Percentiles rank a stretch among this genome's conserved stretches.
These are phyloP conservation scores for Beauveria medogensis DNA, from an alignment of 2,329 filamentous ascomycete genomes.

Conservation along the genomic window DNA sequence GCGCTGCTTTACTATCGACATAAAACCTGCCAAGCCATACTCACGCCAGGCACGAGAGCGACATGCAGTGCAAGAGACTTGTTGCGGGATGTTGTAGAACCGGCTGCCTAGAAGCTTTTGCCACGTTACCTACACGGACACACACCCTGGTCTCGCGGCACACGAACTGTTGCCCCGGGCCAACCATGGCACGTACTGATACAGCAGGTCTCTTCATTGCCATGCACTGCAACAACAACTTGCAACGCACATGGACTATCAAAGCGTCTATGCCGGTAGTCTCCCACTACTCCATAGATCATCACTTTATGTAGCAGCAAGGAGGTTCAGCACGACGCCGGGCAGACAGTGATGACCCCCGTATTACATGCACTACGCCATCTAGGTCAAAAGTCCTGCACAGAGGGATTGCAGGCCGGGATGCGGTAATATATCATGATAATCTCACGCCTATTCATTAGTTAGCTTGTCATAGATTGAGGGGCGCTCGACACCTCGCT, in stretches of 20 bases:
- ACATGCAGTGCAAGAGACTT: background rate
- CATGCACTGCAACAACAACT: background rate
- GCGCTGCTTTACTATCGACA: background rate
- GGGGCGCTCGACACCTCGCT: background rate
- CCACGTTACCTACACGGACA: conserved; percentile 8
- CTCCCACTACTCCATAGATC: background rate
- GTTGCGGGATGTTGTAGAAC: background rate
- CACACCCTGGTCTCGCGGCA: background rate
- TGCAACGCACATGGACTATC: background rate
- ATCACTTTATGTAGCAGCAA: background rate
- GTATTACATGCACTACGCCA: background rate
- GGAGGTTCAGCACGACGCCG: background rate
- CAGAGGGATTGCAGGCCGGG: background rate
- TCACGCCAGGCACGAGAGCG: background rate
- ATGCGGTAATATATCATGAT: background rate
- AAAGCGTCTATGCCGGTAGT: background rate
- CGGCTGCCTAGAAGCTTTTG: background rate
- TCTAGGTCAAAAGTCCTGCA: background rate
- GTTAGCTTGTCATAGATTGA: background rate
- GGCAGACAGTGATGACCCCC: background rate
- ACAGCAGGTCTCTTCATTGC: background rate
- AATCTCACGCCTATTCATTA: background rate
- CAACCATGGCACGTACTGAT: background rate
- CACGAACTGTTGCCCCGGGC: conserved; percentile 2
- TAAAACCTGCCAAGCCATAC: background rate